These are phyloP conservation scores for Leccinum sublutescens DNA, from an alignment of 768 basidiomycete genomes.

Conservation along the genomic window DNA sequence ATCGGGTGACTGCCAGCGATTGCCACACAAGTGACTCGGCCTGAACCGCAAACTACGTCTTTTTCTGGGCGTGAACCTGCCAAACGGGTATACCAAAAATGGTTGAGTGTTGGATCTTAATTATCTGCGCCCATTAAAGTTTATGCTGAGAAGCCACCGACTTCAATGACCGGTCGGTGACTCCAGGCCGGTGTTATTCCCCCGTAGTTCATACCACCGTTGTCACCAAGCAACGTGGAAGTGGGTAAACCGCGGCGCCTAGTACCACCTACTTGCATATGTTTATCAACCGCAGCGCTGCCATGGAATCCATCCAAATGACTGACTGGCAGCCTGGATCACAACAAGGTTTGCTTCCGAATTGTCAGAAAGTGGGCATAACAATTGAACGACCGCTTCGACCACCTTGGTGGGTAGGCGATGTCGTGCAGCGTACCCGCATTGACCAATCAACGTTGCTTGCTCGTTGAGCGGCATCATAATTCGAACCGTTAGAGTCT, in stretches of 20 bases:
- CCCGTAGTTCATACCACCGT: slow-evolving; percentile 16
- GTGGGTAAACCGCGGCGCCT: background rate
- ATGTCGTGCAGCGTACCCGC: background rate
- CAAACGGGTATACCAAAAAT: slow-evolving; percentile 1
- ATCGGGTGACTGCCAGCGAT: slow-evolving; percentile 10
- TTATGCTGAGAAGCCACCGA: background rate
- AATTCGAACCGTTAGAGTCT: background rate
- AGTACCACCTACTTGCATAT: slow-evolving; percentile 4
- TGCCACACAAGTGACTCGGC: background rate
- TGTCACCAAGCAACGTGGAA: slow-evolving; percentile 8
- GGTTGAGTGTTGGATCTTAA: slow-evolving; percentile 5
- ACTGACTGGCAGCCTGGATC: background rate
- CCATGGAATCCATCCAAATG: background rate
- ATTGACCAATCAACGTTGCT: background rate
- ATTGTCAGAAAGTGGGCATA: background rate
- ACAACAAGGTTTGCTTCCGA: slow-evolving; percentile 1
- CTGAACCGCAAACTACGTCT: slow-evolving; percentile 1
- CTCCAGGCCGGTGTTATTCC: slow-evolving; percentile 7
- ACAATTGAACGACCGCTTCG: background rate
- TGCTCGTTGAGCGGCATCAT: background rate
- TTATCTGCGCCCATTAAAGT: background rate
- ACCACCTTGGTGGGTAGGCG: background rate
- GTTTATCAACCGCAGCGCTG: slow-evolving; percentile 11
- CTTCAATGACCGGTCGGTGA: background rate
- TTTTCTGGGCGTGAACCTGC: background rate